These are phyloP conservation scores for Pezizomycotina sp. DNA, from an alignment of 2,329 filamentous ascomycete species.

Conservation along the genomic window DNA sequence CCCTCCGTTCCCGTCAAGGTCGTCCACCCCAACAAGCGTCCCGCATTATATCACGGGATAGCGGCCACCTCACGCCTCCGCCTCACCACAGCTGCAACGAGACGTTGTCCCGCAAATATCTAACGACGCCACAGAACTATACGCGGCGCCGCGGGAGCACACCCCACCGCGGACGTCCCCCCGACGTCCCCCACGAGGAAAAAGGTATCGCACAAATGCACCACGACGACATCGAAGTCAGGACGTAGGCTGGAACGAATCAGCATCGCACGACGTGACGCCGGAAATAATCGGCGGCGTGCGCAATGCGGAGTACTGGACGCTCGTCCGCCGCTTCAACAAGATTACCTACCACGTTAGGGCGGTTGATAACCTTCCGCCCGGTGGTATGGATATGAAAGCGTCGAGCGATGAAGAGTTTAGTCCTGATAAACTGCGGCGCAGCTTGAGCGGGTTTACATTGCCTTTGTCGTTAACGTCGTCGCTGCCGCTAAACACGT, in stretches of 20 bases:
- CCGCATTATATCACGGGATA: no score
- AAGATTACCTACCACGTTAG: slow-evolving; percentile 52
- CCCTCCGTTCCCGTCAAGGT: no score
- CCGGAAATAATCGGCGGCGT: slow-evolving; percentile 43
- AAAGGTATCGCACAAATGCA: slow-evolving; percentile 32
- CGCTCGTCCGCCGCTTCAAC: slow-evolving; percentile 46
- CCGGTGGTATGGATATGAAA: slow-evolving; percentile 61
- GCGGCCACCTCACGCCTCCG: no score
- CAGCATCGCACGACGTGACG: slow-evolving; percentile 33
- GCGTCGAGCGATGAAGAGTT: slow-evolving; percentile 72
- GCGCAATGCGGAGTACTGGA: slow-evolving; percentile 48
- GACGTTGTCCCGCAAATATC: no score
- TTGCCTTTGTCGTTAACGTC: slow-evolving; percentile 51
- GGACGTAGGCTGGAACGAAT: slow-evolving; percentile 44
- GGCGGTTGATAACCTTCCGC: slow-evolving; percentile 41
- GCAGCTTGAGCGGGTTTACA: slow-evolving; percentile 64
- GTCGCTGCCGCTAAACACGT: slow-evolving; percentile 56
- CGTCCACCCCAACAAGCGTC: no score
- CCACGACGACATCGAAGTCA: slow-evolving; percentile 30
- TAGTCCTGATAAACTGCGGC: slow-evolving; percentile 64
- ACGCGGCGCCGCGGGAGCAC: no score
- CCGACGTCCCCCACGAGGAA: no score
- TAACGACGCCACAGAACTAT: no score
- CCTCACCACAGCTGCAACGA: no score
- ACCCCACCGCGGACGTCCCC: no score